A percentile compares a stretch with the other conserved stretches of the same genome.
These are phyloP conservation scores for Rubroboletus satanas DNA, from an alignment of 768 basidiomycete genomes.

Conservation along the genomic window DNA sequence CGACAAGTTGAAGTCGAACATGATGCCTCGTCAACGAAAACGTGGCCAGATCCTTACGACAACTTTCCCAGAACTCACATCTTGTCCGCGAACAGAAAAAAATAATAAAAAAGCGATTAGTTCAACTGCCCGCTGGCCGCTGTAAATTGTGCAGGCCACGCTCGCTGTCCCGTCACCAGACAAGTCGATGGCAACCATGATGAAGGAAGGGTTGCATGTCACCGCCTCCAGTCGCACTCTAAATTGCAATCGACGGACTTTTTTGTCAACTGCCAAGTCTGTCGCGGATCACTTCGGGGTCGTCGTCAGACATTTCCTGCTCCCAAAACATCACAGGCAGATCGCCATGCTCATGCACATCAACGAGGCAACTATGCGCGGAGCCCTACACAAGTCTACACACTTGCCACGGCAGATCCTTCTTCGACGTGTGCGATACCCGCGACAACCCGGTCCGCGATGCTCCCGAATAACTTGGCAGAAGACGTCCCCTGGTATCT, in stretches of 20 bases:
- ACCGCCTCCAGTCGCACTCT: not conserved
- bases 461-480: conserved; percentile 59
- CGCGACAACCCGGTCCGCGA: conserved; percentile 46
- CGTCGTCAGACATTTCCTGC: too few relatives aligned
- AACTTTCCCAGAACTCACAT: conserved; percentile 14
- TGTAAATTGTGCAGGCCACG: not conserved
- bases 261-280: conserved; percentile 4
- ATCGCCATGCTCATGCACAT: not conserved
- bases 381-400: not conserved
- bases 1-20: conserved; percentile 21
- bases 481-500: conserved; percentile 69
- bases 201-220: not conserved
- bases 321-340: not conserved
- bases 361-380: not conserved
- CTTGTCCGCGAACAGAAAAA: not conserved
- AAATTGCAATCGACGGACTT: not conserved
- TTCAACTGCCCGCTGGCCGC: not conserved
- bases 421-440: conserved; percentile 21
- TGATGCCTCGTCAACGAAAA: conserved; percentile 18
- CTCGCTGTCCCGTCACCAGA: not conserved
- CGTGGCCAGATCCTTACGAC: conserved; percentile 30
- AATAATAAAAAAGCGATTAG: not conserved
- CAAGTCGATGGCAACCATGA: not conserved
- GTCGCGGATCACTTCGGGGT: conserved; percentile 11
- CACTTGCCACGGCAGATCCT: not conserved